These are phyloP conservation scores for Acmispon strigosus DNA, from an alignment of 306 rosid species.

Conservation along the genomic window DNA sequence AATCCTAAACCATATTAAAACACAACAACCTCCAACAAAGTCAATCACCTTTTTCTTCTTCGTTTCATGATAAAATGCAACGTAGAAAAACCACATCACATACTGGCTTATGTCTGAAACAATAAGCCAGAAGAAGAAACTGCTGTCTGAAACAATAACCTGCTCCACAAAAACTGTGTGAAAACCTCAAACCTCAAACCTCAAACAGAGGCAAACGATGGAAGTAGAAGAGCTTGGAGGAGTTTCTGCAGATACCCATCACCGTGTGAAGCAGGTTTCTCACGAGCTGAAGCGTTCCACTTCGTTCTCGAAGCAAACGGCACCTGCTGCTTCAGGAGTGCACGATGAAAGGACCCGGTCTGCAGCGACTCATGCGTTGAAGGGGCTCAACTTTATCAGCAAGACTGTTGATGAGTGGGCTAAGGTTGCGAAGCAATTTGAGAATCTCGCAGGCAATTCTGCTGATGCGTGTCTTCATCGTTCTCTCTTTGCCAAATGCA, in stretches of 20 bases:
- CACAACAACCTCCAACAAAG: no score
- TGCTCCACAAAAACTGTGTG: neutral
- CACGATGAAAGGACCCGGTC: slow-evolving; percentile 34
- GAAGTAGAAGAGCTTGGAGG: slow-evolving; percentile 11
- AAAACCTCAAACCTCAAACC: no score
- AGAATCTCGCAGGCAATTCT: slow-evolving; percentile 29
- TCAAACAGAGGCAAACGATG: slow-evolving; percentile 12
- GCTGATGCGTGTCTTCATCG: slow-evolving; percentile 44
- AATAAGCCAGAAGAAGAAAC: neutral
- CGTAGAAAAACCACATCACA: neutral
- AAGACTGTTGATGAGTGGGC: slow-evolving; percentile 31
- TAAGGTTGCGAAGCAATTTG: slow-evolving; percentile 44
- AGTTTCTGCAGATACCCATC: slow-evolving; percentile 16
- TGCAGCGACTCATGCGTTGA: slow-evolving; percentile 38
- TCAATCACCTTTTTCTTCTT: neutral
- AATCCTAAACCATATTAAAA: no score
- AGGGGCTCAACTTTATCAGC: slow-evolving; percentile 43
- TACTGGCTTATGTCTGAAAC: neutral
- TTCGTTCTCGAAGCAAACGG: slow-evolving; percentile 25
- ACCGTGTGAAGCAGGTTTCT: slow-evolving; percentile 38
- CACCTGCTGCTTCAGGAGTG: neutral
- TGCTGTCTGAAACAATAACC: neutral
- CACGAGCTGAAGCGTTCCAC: slow-evolving; percentile 42
- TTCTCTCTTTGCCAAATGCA: slow-evolving; percentile 46
- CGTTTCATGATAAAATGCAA: neutral